phyloP scores from a whole-genome alignment of 768 basidiomycete genomes.

The Pisolithus tinctorius region DNA sequence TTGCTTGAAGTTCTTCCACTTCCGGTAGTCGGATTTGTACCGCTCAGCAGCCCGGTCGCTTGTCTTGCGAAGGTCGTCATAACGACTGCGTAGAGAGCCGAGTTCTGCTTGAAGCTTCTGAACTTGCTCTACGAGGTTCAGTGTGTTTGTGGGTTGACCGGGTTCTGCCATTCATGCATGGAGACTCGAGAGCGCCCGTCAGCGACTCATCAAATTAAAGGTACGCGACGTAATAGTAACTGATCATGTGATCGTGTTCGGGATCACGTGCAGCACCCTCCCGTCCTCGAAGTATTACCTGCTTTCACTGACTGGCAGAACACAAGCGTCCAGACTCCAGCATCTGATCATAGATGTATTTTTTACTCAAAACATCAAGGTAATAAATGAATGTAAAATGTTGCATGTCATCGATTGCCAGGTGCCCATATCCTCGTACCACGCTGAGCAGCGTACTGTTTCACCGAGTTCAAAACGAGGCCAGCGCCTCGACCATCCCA shows the following conservation, averaged over 20 bases:
- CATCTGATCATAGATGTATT: too few species aligned
- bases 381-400: too few species aligned
- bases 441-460: too few species aligned
- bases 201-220: too few species aligned
- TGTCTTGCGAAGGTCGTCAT: constrained; percentile 38
- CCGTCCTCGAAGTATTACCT: too few species aligned
- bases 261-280: too few species aligned
- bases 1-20: constrained; percentile 40
- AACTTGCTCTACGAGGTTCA: constrained; percentile 9
- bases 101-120: constrained; percentile 26
- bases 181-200: neutral
- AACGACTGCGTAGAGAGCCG: constrained; percentile 32
- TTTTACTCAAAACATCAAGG: too few species aligned
- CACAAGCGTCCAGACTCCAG: too few species aligned
- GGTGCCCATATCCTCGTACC: too few species aligned
- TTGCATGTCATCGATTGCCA: too few species aligned
- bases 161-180: constrained; percentile 1
- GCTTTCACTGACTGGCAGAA: neutral
- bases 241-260: constrained; percentile 20
- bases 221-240: neutral
- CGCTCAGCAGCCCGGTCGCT: constrained; percentile 40
- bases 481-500: too few species aligned
- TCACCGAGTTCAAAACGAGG: too few species aligned
- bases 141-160: constrained; percentile 2
- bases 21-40: constrained; percentile 47